Evolutionary conservation across 1,139 yeast species (phyloP).

Genomic region (Meyerozyma elateridarum): DNA sequence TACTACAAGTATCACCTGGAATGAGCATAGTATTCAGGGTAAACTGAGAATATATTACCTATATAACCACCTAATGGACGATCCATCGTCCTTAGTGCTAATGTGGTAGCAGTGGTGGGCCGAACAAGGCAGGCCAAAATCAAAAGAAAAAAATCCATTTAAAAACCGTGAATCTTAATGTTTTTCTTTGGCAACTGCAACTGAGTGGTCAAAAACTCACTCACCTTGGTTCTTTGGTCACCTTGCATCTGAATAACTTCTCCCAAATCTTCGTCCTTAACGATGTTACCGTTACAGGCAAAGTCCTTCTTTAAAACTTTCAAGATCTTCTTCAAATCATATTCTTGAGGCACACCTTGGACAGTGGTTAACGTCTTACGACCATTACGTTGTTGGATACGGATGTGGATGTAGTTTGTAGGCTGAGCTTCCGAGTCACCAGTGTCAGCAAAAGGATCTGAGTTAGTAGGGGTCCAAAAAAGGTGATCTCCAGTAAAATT

Average conservation of each 20-base stretch:
- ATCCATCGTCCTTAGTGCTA: no score
- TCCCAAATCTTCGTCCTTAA: conserved; percentile 93
- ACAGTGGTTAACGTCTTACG: conserved; percentile 98
- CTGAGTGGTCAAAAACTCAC: conserved; percentile 86
- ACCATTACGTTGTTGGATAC: conserved; percentile 99
- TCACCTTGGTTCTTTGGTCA: conserved; percentile 95
- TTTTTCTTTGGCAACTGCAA: conserved; percentile 91
- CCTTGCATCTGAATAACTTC: conserved; percentile 98
- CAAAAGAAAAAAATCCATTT: conserved; percentile 20
- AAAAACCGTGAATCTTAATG: conserved; percentile 98
- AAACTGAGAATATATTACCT: no score
- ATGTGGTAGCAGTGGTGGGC: no score
- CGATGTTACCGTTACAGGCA: conserved; percentile 98
- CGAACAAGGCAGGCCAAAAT: no score
- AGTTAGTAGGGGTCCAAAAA: conserved; percentile 14
- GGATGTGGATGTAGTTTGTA: conserved; percentile 93
- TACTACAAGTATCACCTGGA: background rate
- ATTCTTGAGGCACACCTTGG: conserved; percentile 94
- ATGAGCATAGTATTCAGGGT: no score
- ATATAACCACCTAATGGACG: no score
- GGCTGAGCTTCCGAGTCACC: conserved; percentile 99
- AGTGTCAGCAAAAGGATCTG: conserved; percentile 98
- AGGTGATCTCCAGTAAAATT: background rate
- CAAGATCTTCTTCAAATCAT: conserved; percentile 89
- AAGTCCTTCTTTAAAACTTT: conserved; percentile 95